Evolutionary conservation across 2,329 filamentous ascomycete species (phyloP).

Genomic region (Trichoderma atroviride): DNA sequence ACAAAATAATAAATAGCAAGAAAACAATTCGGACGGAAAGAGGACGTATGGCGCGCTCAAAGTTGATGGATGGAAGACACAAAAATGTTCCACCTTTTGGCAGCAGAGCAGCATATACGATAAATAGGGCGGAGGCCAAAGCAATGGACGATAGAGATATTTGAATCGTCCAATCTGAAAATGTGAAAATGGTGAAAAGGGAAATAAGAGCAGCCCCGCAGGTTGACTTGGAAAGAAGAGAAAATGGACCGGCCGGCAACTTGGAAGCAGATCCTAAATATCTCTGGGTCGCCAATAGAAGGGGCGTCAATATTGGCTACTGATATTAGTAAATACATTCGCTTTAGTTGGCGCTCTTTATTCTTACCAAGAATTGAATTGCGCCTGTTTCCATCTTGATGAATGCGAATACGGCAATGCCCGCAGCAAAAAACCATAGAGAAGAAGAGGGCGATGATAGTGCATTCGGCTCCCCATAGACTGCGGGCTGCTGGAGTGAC

Average conservation of each 20-base stretch:
- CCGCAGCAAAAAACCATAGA: conserved; percentile 27
- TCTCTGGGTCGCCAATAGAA: conserved; percentile 30
- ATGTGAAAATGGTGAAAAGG: conserved; percentile 22
- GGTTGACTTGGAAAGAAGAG: not conserved
- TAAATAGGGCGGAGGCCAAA: conserved; percentile 36
- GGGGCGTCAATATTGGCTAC: conserved; percentile 34
- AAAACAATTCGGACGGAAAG: conserved; percentile 33
- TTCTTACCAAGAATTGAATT: conserved; percentile 26
- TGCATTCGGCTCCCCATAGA: not conserved
- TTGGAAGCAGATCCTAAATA: not conserved
- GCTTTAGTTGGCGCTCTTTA: not conserved
- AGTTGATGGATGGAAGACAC: conserved; percentile 28
- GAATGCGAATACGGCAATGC: conserved; percentile 25
- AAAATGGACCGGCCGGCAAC: not conserved
- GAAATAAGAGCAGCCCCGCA: conserved; percentile 9
- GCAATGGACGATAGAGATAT: conserved; percentile 34
- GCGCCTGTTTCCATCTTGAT: conserved; percentile 30
- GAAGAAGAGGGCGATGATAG: not conserved
- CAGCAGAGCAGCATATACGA: conserved; percentile 36
- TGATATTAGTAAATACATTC: not conserved
- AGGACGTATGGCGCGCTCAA: conserved; percentile 33
- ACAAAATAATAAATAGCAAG: conserved; percentile 30
- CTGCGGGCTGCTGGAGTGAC: not conserved
- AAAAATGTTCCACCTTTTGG: not conserved
- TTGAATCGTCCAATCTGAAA: conserved; percentile 37